phyloP scores from a whole-genome alignment of 1,284 basidiomycete species.

The Cutaneotrichosporon sp. region DNA sequence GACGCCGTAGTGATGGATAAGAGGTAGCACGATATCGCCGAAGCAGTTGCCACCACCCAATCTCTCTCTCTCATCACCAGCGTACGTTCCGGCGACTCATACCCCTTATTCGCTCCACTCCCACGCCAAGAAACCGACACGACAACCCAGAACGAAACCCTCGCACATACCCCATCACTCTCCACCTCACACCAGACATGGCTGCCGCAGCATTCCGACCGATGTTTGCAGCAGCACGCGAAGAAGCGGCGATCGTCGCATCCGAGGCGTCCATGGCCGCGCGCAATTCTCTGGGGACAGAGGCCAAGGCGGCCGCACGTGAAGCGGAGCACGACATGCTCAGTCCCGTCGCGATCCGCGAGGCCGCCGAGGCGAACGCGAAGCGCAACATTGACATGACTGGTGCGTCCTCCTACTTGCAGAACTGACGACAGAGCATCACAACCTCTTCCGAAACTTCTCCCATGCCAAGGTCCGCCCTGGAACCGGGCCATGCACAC shows the following conservation, averaged over 20 bases:
- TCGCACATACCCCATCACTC: not conserved
- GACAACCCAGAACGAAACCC: not conserved
- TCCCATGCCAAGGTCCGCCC: conserved; percentile 7
- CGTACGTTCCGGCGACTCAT: not conserved
- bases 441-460: conserved; percentile 1
- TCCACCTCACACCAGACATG: conserved; percentile 13
- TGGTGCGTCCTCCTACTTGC: conserved; percentile 5
- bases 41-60: not conserved
- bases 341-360: conserved; percentile 40
- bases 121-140: not conserved
- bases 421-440: conserved; percentile 14
- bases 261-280: conserved; percentile 36
- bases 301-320: conserved; percentile 31
- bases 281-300: conserved; percentile 29
- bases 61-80: not conserved
- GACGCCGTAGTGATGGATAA: not conserved
- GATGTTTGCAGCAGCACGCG: conserved; percentile 42
- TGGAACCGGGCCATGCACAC: not conserved
- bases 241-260: conserved; percentile 41
- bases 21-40: not conserved
- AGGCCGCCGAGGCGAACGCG: conserved; percentile 38
- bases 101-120: not conserved
- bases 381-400: conserved; percentile 27
- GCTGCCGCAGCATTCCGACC: conserved; percentile 33
- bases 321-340: conserved; percentile 29